Conservation (phyloP, 805 yeast species). For the Sugiyamaella mastotermitis region DNA sequence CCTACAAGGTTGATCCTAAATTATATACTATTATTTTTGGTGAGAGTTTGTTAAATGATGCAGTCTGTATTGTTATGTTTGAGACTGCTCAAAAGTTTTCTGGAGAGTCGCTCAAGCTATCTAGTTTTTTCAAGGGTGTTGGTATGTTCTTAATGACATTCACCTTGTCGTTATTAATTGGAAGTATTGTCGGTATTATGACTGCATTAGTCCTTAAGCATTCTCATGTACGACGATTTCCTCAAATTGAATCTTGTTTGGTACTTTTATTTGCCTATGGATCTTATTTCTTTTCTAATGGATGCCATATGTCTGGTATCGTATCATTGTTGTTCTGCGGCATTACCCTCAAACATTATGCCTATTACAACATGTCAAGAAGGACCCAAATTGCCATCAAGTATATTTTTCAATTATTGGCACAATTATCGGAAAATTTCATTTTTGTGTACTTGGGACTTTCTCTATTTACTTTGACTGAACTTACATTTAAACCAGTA, state of each 20-base stretch:
- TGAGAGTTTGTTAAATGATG: conserved; percentile 91
- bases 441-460: conserved; percentile 92
- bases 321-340: conserved; percentile 94
- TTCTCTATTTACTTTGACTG: conserved; percentile 93
- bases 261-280: conserved; percentile 89
- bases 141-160: conserved; percentile 92
- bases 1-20: conserved; percentile 97
- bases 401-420: conserved; percentile 87
- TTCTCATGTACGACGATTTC: conserved; percentile 86
- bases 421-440: conserved; percentile 93
- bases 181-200: conserved; percentile 77
- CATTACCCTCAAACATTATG: conserved; percentile 93
- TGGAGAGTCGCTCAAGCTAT: conserved; percentile 67
- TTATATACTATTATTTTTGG: conserved; percentile 96
- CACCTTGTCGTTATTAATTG: conserved; percentile 84
- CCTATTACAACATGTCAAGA: conserved; percentile 95
- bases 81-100: conserved; percentile 97
- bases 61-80: conserved; percentile 97
- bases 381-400: conserved; percentile 95
- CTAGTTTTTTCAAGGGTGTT: conserved; percentile 72
- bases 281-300: conserved; percentile 95
- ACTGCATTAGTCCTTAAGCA: conserved; percentile 89
- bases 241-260: conserved; percentile 94
- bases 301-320: conserved; percentile 99
- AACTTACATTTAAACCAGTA: conserved; percentile 88